Percentiles rank a stretch among this genome's conserved stretches.
Conservation (phyloP, 2,329 filamentous ascomycete species). For the Epichloe gansuensis region DNA sequence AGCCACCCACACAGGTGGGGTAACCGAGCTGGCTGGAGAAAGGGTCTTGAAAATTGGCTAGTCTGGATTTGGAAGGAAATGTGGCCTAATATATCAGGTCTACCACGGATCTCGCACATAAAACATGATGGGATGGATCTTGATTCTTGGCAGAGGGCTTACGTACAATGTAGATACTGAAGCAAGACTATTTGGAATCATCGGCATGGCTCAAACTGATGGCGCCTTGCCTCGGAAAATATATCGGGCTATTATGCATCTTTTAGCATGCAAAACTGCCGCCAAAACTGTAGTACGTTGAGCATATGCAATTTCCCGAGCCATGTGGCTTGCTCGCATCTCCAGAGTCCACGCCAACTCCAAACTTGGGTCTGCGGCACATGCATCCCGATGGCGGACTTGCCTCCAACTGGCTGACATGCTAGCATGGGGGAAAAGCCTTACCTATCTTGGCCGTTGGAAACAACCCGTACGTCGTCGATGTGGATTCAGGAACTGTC, state of each 20-base stretch:
- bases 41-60: constrained; percentile 2
- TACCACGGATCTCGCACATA: neutral
- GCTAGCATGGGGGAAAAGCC: neutral
- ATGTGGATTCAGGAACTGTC: neutral
- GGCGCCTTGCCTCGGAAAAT: neutral
- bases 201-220: neutral
- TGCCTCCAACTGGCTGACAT: neutral
- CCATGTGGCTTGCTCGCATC: neutral
- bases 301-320: neutral
- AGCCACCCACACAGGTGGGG: constrained; percentile 1
- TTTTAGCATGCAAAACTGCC: neutral
- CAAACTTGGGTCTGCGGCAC: neutral
- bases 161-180: neutral
- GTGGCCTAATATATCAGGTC: constrained; percentile 2
- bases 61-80: neutral
- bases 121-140: too few relatives aligned
- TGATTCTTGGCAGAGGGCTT: neutral
- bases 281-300: neutral
- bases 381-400: neutral
- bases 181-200: neutral
- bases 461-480: too few relatives aligned
- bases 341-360: neutral
- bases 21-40: constrained; percentile 2
- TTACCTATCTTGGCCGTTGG: neutral
- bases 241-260: neutral